Percentiles rank a stretch among this genome's conserved stretches.
Conservation (phyloP, 2,329 filamentous ascomycete species). For the Colletotrichum costaricense region DNA sequence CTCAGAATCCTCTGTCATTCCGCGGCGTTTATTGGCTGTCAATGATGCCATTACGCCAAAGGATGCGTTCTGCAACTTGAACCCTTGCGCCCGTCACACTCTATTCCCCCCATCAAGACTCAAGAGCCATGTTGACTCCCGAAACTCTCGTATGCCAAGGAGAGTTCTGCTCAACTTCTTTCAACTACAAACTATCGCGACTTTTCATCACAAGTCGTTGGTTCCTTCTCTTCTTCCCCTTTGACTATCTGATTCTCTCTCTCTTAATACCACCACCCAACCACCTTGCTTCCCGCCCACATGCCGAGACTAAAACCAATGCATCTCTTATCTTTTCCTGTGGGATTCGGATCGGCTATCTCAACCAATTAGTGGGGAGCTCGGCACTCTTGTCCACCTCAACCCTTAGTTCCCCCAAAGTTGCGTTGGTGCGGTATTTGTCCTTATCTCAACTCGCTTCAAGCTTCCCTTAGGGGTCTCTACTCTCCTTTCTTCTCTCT, state of each 20-base stretch:
- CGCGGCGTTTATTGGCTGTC: conserved; percentile 23
- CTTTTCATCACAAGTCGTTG: neutral
- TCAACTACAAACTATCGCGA: neutral
- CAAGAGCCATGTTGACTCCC: neutral
- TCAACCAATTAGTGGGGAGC: conserved; percentile 24
- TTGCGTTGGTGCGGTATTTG: conserved; percentile 24
- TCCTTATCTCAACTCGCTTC: conserved; percentile 27
- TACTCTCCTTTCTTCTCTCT: neutral
- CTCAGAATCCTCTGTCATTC: conserved; percentile 23
- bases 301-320: conserved; percentile 13
- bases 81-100: conserved; percentile 22
- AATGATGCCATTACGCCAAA: conserved; percentile 22
- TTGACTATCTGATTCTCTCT: neutral
- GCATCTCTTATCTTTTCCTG: conserved; percentile 28
- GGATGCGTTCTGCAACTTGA: neutral
- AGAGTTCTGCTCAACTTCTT: neutral
- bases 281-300: conserved; percentile 18
- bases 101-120: neutral
- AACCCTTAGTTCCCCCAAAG: neutral
- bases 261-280: neutral
- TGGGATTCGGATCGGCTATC: conserved; percentile 15
- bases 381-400: neutral
- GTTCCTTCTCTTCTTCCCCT: neutral
- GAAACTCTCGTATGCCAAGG: neutral
- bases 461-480: neutral